Percentiles rank a stretch among this genome's conserved stretches.
These are phyloP conservation scores for Hordeum marinum DNA, from an alignment of 176 grass and related monocot species.

Conservation along the genomic window DNA sequence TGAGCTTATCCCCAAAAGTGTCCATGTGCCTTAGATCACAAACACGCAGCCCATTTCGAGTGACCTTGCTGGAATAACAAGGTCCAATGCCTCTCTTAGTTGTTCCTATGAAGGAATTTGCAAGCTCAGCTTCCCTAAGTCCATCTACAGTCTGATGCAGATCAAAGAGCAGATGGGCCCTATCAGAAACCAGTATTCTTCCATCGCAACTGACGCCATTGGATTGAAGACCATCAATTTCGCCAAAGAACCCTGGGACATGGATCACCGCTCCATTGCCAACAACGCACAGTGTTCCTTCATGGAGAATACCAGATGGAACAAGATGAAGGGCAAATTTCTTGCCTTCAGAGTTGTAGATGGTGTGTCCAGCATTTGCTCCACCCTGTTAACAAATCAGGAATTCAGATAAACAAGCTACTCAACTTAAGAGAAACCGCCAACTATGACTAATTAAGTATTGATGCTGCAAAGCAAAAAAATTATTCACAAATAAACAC, in stretches of 20 bases:
- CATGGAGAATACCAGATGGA: slow-evolving; percentile 80
- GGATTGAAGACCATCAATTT: slow-evolving; percentile 77
- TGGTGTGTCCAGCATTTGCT: slow-evolving; percentile 88
- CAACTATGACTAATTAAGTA: not conserved
- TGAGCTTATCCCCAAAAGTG: slow-evolving; percentile 74
- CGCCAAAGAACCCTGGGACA: slow-evolving; percentile 71
- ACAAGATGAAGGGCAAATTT: slow-evolving; percentile 87
- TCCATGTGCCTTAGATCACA: slow-evolving; percentile 78
- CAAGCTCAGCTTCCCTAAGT: slow-evolving; percentile 72
- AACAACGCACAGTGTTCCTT: slow-evolving; percentile 64
- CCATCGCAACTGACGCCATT: slow-evolving; percentile 56
- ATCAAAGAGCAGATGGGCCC: slow-evolving; percentile 81
- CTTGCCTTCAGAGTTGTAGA: slow-evolving; percentile 79
- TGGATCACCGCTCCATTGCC: slow-evolving; percentile 79
- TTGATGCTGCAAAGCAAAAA: not conserved
- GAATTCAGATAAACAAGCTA: slow-evolving; percentile 21
- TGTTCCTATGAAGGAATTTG: slow-evolving; percentile 66
- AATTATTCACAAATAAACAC: not conserved
- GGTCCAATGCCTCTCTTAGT: slow-evolving; percentile 87
- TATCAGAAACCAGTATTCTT: slow-evolving; percentile 66
- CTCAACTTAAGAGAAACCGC: not conserved
- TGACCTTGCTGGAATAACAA: slow-evolving; percentile 83
- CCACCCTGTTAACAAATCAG: slow-evolving; percentile 51
- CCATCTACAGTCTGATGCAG: slow-evolving; percentile 75
- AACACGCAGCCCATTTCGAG: slow-evolving; percentile 67